These are phyloP conservation scores for Colletotrichum spaethianum DNA, from an alignment of 2,329 filamentous ascomycete species.

Conservation along the genomic window DNA sequence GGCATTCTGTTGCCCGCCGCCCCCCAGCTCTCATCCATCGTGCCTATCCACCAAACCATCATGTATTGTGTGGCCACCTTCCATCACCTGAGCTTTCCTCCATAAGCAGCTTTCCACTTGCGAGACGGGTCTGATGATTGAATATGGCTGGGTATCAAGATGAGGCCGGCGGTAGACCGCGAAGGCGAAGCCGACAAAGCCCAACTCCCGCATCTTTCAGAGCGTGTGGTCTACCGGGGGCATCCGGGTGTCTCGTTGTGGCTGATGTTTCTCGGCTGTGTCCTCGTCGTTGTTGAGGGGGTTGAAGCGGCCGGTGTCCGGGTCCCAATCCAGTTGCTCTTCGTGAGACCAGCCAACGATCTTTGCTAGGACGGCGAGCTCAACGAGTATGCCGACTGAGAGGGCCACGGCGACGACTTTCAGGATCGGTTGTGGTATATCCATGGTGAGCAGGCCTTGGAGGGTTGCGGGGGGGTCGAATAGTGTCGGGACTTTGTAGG, in stretches of 20 bases:
- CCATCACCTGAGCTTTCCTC: not conserved
- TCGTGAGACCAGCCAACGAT: not conserved
- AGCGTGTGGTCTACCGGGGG: constrained; percentile 9
- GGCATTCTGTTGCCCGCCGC: not conserved
- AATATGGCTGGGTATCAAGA: not conserved
- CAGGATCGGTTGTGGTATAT: not conserved
- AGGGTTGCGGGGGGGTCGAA: no score
- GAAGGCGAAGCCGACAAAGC: not conserved
- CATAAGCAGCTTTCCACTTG: not conserved
- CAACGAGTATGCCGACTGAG: not conserved
- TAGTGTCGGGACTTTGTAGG: not conserved
- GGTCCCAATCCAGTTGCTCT: not conserved
- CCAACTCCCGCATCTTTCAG: not conserved
- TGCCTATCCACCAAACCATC: no score
- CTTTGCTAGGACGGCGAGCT: not conserved
- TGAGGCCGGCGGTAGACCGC: not conserved
- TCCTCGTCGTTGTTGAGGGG: not conserved
- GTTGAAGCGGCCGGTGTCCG: not conserved
- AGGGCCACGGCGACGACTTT: not conserved
- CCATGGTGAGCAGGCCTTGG: not conserved
- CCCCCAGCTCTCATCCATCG: not conserved
- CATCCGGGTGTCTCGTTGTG: not conserved
- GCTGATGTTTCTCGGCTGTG: not conserved
- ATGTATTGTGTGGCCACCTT: not conserved
- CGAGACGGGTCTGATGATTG: not conserved